Evolutionary conservation across 306 rosid species (phyloP), one percentile per base, ranked within the genome.

Genomic region (Mucuna pruriens): DNA sequence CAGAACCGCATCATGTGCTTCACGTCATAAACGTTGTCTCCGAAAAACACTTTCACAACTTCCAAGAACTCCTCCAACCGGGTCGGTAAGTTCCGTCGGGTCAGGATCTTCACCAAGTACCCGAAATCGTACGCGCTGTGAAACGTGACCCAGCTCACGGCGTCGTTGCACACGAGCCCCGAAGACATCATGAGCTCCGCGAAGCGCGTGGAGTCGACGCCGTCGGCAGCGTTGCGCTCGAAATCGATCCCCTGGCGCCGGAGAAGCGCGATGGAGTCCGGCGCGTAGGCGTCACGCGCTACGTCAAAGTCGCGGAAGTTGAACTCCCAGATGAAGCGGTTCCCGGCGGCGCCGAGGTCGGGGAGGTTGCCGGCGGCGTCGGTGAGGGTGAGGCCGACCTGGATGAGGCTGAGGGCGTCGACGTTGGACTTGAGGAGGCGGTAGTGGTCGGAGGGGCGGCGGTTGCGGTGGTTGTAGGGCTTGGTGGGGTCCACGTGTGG

Each of bases 1-100:
- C 97, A 93, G 75, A 91, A 91, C 44, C 88, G 62, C 85, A 90
- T 90, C 93, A 93, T 86, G 55, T 93, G 90, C 65, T 93, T 93
- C 0, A 91, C 76, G 38, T 93, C 97, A 13, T 93, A 93, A 42
- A 91, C 90, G 0, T 85, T 84, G 0, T 64, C 75, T 0, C 97
- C 96, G 12, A 93, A 93, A 33, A 90, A 63, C 19, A 58, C 87
- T 84, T 73, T 90, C 51, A 85, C 19, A 0, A 77, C 1, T 0
- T 9, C 62, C 52, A 91, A 8, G 23, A 93, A 93, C 42, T 89
- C 90, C 23, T 84, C 86, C 40, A 92, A 57, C 23, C 80, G 66
- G 1, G 38, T 12, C 5, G 93, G 93, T 16, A 92, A 52, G 5
- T 19, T 7, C 20, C 77, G 80, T 49, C 89, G 82, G 26, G 90